A percentile compares a stretch with the other conserved stretches of the same genome.
Conservation (phyloP, 306 rosid species). For the Sesbania bispinosa region DNA sequence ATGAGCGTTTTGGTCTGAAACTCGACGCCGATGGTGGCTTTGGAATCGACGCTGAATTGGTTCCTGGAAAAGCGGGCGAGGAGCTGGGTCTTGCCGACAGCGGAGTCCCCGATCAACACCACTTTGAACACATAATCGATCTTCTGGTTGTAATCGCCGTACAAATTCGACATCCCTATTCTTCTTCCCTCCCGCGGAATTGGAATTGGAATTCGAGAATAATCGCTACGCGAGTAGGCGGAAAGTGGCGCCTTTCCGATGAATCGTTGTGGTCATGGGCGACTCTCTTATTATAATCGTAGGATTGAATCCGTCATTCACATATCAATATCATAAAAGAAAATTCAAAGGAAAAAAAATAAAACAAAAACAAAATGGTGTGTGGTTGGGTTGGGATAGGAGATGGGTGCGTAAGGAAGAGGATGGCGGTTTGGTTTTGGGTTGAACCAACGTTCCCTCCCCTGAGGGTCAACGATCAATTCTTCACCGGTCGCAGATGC, state of each 20-base stretch:
- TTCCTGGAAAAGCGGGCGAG: constrained; percentile 69
- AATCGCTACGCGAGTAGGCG: too few species aligned
- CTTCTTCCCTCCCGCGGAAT: neutral
- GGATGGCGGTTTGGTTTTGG: too few species aligned
- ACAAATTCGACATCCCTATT: constrained; percentile 30
- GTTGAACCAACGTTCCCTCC: too few species aligned
- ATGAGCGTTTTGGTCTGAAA: constrained; percentile 56
- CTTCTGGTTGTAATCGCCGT: constrained; percentile 49
- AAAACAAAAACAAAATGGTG: too few species aligned
- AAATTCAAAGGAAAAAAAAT: too few species aligned
- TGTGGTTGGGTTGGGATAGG: neutral
- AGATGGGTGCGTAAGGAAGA: too few species aligned
- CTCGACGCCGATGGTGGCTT: constrained; percentile 79
- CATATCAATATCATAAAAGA: too few species aligned
- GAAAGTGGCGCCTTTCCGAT: too few species aligned
- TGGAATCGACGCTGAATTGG: constrained; percentile 68
- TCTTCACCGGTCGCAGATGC: too few species aligned
- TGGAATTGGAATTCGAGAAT: neutral
- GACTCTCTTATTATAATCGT: too few species aligned
- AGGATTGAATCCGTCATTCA: neutral
- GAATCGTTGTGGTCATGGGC: neutral
- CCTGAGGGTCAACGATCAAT: too few species aligned
- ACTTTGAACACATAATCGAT: constrained; percentile 85
- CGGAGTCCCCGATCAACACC: constrained; percentile 81
- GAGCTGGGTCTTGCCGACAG: constrained; percentile 80